Base-by-base conservation (phyloP, 78 protist species). In the Dictyostelium brefeldianum region DNA sequence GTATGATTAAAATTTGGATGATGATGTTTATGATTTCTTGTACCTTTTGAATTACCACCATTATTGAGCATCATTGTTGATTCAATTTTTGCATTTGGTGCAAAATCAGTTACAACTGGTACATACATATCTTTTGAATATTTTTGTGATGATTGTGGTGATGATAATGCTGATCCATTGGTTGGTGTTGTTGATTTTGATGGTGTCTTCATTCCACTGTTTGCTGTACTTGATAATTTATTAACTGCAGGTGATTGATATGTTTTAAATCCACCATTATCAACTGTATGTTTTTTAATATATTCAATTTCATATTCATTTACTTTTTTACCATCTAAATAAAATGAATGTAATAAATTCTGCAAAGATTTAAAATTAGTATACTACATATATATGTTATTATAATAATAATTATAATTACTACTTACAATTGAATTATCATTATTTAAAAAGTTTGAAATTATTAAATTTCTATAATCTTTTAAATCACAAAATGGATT, bases 401-500 rank as follows among this genome's bases (percentile, higher is more conserved):
- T n/a, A n/a, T n/a, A n/a, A n/a, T n/a, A n/a, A n/a, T n/a, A n/a
- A n/a, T n/a, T n/a, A n/a, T n/a, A n/a, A n/a, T n/a, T n/a, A n/a
- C n/a, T n/a, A n/a, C 70, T 29, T 78, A 78, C 70, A 36, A 10
- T 22, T 47, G 7, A 18, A 85, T 59, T 62, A 64, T 27, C 18
- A 64, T 31, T 64, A 64, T 64, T 64, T 64, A 64, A 64, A 64
- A 64, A 64, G 3, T 64, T 64, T 22, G 43, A 64, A 64, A 64
- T 64, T 64, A 85, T 85, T 12, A 54, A 75, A 22, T 80, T 65
- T 53, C 83, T 74, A 64, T 85, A 77, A 15, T n/a, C 27, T 41
- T 85, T 85, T 43, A 77, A 64, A 57, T 77, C 80, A 48, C 80
- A 85, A 46, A 85, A 62, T 59, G 92, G 92, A 77, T 85, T 85